These are phyloP conservation scores for Gillenia trifoliata DNA, from an alignment of 306 rosid species.

Conservation along the genomic window DNA sequence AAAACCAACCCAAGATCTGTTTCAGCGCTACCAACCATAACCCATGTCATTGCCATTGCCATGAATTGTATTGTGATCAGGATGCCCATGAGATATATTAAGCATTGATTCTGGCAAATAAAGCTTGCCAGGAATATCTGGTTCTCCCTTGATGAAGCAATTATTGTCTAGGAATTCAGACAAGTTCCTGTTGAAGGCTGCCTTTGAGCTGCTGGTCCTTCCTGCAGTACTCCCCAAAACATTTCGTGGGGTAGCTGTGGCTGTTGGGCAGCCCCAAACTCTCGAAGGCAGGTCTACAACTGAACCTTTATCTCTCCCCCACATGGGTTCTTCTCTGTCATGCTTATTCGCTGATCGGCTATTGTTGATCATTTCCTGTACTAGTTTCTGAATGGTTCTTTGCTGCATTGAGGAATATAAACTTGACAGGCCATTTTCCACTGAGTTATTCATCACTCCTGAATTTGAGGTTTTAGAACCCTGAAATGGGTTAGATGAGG, in stretches of 20 bases:
- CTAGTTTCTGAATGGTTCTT: slow-evolving; percentile 2
- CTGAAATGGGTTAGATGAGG: slow-evolving; percentile 7
- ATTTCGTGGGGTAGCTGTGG: neutral
- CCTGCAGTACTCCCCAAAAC: slow-evolving; percentile 1
- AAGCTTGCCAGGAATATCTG: neutral
- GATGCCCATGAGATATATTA: neutral
- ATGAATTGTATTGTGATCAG: neutral
- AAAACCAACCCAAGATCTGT: neutral
- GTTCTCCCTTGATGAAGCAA: slow-evolving; percentile 3
- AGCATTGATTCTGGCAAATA: neutral
- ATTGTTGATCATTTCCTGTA: slow-evolving; percentile 21
- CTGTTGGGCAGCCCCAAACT: neutral
- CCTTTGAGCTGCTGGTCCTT: neutral
- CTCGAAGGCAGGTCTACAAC: too few species aligned
- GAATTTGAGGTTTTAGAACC: slow-evolving; percentile 13
- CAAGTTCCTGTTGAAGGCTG: slow-evolving; percentile 5
- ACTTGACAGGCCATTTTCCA: slow-evolving; percentile 2
- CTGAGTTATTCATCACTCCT: too few species aligned
- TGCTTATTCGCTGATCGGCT: slow-evolving; percentile 1
- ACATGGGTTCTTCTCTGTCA: too few species aligned
- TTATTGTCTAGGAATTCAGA: neutral
- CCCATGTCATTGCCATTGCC: neutral
- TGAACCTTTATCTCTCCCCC: too few species aligned
- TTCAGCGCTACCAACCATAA: slow-evolving; percentile 8
- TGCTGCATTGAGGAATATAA: slow-evolving; percentile 4